Base-by-base conservation (phyloP, 768 basidiomycete species). In the Vararia minispora region DNA sequence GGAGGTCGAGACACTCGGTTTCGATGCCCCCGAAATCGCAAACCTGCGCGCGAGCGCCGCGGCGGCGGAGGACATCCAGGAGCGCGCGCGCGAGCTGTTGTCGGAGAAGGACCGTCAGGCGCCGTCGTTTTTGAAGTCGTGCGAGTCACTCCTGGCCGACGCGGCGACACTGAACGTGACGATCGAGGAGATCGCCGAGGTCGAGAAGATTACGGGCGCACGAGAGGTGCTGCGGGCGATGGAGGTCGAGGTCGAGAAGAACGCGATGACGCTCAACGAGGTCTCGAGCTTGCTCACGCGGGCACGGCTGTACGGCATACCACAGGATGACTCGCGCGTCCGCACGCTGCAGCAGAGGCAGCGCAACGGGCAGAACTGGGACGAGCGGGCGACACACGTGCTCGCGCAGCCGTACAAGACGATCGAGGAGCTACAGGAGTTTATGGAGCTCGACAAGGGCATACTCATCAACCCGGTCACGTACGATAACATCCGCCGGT, bases 171-270 rank as follows among this genome's bases (percentile, higher is more conserved):
- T 92, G 38, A 90, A 89, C 47, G 79, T 94, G n/a, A 68, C 76
- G 35, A 64, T 94, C 14, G 82, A 88, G 11, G 87, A 91, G 55
- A 63, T 92, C 11, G 54, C 66, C 13, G 75, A 81, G 45, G 68
- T 95, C 14, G 79, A 85, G 62, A 80, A 75, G 58, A 78, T 91
- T 40, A 80, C 88, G 17, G n/a, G n/a, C n/a, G 73, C 82, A 40
- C 74, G 87, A 9, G 77, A 85, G 51, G 75, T 80, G 50, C 72
- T 94, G 43, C 69, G 62, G 42, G 88, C 91, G 50, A 62, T 94
- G 26, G 75, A 82, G 46, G 76, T 76, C 35, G 79, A 73, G 45
- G 59, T 82, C 17, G 79, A 86, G 33, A 85, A 89, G 32, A 59
- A 57, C 4, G 71, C 71, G 11, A 57, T 85, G 38, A 78, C 80